Base-by-base conservation (phyloP, 176 grass and related monocot species). In the Ensete ventricosum region DNA sequence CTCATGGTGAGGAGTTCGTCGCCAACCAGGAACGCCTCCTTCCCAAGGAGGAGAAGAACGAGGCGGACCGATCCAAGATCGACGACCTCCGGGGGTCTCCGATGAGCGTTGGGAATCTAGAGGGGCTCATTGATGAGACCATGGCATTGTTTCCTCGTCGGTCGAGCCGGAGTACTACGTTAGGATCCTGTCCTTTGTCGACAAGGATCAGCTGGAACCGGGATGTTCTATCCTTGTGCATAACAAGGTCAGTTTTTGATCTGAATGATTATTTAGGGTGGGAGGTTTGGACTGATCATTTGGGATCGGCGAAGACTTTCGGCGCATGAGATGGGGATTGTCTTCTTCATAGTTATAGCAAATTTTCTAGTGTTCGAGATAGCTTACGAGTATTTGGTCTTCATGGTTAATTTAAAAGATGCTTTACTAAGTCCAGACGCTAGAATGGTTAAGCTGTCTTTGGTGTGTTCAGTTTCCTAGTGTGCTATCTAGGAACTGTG, bases 11-110 rank as follows among this genome's bases (percentile, higher is more conserved):
- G 53, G 53, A 74, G 72, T 74, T 74, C 53, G 72, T 74, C 53
- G 72, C 72, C 4, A 74, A 57, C 53, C 72, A 74, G 72, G 53
- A 74, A 13, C 72, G 72, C 24, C 72, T 74, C 53, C 53, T 53
- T n/a, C 72, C 72, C 51, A 53, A 74, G 23, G 72, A 73, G 52
- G 72, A 74, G 53, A 74, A 74, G 72, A 74, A 74, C 72, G 72
- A 74, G 52, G 72, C 57, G 72, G 72, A 74, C 24, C 72, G 72
- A 27, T 74, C 72, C 53, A 74, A 74, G 72, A 53, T 74, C 9
- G 72, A 74, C 4, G 72, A 74, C 14, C 72, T 74, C 11, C 72
- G 72, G 12, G 72, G 72, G 5, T 55, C 72, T 21, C 72, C 72
- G 21, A 74, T 74, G 72, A 74, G 72, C 24, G 53, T 74, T 6